Conservation (phyloP, 805 yeast species). For the Wickerhamiella cacticola region DNA sequence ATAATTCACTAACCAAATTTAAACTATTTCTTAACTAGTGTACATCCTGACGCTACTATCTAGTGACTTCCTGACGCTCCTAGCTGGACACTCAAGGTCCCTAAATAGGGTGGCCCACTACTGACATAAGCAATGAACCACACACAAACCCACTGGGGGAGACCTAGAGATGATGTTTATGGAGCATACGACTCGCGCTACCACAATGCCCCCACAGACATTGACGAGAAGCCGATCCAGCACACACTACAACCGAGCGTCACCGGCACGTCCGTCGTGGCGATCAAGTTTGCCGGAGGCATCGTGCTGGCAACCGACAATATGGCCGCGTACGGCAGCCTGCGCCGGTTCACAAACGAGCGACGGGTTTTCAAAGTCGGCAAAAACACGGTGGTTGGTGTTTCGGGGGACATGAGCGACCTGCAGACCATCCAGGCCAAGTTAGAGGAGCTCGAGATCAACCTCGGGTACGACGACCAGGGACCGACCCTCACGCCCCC, state of each 20-base stretch:
- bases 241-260: conserved; percentile 90
- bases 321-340: conserved; percentile 81
- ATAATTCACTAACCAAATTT: too few species aligned
- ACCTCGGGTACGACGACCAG: conserved; percentile 64
- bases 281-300: conserved; percentile 81
- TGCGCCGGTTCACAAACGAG: conserved; percentile 71
- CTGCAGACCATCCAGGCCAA: conserved; percentile 69
- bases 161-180: conserved; percentile 72
- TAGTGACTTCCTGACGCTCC: neutral
- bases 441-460: conserved; percentile 66
- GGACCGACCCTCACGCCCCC: conserved; percentile 67
- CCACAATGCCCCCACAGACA: conserved; percentile 40
- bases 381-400: conserved; percentile 73
- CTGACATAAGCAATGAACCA: conserved; percentile 55
- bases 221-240: conserved; percentile 44
- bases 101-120: neutral
- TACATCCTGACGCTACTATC: neutral
- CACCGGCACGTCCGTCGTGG: conserved; percentile 92
- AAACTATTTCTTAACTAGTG: too few species aligned
- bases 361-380: conserved; percentile 84
- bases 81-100: neutral
- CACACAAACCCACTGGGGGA: conserved; percentile 92
- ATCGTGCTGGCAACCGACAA: conserved; percentile 92
- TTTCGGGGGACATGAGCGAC: conserved; percentile 91
- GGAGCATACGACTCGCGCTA: conserved; percentile 53